Percentiles rank a stretch among this genome's conserved stretches.
Conservation (phyloP, 2,329 filamentous ascomycete genomes). For the Acrocalymma vagum region DNA sequence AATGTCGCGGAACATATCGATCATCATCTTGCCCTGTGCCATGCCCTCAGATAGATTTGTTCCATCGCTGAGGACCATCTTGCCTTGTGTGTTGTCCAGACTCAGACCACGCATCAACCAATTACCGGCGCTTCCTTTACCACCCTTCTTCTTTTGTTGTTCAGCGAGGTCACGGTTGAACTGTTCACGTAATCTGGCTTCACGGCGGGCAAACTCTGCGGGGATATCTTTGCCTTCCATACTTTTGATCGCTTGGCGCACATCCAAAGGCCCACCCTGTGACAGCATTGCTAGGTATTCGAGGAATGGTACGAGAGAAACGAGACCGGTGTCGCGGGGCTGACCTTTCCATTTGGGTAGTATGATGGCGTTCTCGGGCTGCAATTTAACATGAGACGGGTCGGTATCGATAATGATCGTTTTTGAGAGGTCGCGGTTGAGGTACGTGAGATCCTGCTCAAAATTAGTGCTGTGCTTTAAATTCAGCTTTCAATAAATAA, state of each 20-base stretch:
- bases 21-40: constrained; percentile 94
- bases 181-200: constrained; percentile 83
- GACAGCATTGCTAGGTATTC: constrained; percentile 94
- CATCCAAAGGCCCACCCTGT: constrained; percentile 75
- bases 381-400: constrained; percentile 79
- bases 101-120: constrained; percentile 78
- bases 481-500: background rate
- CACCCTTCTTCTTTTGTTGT: constrained; percentile 69
- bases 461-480: constrained; percentile 19
- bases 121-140: constrained; percentile 70
- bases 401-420: constrained; percentile 95
- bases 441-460: constrained; percentile 87
- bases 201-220: constrained; percentile 85
- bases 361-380: constrained; percentile 96
- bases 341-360: constrained; percentile 91
- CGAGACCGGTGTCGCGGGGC: constrained; percentile 82
- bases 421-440: constrained; percentile 95
- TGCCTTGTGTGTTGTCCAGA: constrained; percentile 69
- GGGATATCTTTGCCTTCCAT: constrained; percentile 92
- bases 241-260: constrained; percentile 84
- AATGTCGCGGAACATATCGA: constrained; percentile 90
- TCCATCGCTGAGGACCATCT: constrained; percentile 60
- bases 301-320: constrained; percentile 92
- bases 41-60: constrained; percentile 77
- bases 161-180: constrained; percentile 81